Evolutionary conservation across 2,329 filamentous ascomycete genomes (phyloP).

Genomic region (Phaeomoniella chlamydospora): DNA sequence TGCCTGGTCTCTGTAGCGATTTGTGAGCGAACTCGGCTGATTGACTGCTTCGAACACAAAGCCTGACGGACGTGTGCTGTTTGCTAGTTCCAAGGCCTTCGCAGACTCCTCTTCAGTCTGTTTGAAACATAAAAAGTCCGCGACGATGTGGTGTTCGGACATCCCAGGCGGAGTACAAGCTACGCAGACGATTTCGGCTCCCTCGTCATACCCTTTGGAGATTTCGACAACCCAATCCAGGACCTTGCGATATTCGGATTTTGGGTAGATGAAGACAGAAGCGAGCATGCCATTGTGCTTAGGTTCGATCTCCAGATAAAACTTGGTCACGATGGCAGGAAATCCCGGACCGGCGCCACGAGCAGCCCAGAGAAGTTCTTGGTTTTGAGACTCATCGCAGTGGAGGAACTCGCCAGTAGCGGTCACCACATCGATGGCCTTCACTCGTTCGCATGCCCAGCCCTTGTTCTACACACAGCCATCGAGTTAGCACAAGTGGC

Average conservation of each 20-base stretch:
- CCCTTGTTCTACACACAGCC: no score
- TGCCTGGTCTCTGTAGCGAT: constrained; percentile 29
- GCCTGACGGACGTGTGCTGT: constrained; percentile 24
- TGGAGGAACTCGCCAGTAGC: constrained; percentile 25
- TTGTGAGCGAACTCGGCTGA: constrained; percentile 22
- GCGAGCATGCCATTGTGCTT: constrained; percentile 13
- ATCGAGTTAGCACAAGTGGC: constrained; percentile 15
- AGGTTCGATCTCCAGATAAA: constrained; percentile 4
- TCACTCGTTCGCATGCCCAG: constrained; percentile 35
- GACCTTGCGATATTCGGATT: constrained; percentile 28
- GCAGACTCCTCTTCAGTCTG: constrained; percentile 7
- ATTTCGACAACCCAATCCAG: constrained; percentile 34
- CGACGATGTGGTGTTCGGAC: constrained; percentile 5
- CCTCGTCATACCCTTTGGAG: constrained; percentile 5
- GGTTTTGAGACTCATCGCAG: constrained; percentile 22
- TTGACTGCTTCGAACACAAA: constrained; percentile 22
- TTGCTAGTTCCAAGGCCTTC: constrained; percentile 19
- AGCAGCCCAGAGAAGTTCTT: constrained; percentile 35
- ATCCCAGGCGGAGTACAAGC: constrained; percentile 4
- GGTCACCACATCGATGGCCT: constrained; percentile 33
- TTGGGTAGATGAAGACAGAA: constrained; percentile 32
- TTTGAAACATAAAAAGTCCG: constrained; percentile 5
- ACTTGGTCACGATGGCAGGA: constrained; percentile 1
- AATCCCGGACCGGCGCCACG: constrained; percentile 31
- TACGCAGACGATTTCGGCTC: constrained; percentile 6